Evolutionary conservation across 371 early-diverging fungal species (phyloP), one percentile per base, ranked within the genome.

Genomic region (Umbelopsis sp.): DNA sequence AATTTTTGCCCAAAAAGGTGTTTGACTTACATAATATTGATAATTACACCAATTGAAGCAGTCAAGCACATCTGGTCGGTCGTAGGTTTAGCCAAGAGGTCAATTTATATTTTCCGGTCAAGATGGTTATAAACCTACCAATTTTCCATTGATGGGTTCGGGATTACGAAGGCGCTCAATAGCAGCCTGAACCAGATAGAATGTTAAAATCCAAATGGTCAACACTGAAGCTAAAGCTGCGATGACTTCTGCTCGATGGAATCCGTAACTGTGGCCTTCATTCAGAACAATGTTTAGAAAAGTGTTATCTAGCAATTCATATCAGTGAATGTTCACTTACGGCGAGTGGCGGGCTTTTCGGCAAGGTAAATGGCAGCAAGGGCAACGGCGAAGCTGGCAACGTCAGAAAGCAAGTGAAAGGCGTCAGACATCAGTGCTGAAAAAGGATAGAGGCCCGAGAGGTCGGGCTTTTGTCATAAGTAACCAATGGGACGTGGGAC

Each of bases 131-230:
- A 4, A 50, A 25, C 50, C 69, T 80, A 82, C 81, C 73, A 85
- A 68, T 66, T 79, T 81, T 77, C 91, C 95, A 74, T 95, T 86
- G 45, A 96, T 93, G 11, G 83, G 79, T 65, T 80, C 71, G 32
- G 97, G 97, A 70, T 88, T 80, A 65, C 76, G 71, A 46, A 94
- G 71, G 29, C 95, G 87, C 41, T 92, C 86, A 63, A 91, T 75
- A 9, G 95, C 94, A 81, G 95, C 95, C 63, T 81, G 74, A 7
- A 93, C 82, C 67, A 96, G 74, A 69, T 83, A 81, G 32, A 82
- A 89, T 0, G 95, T 94, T 65, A 95, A 74, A 20, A 88, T 80
- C 94, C 95, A 96, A 63, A 96, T 95, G 29, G 93, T 82, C 45
- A 93, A 77, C 18, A 93, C 88, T 2, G 95, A 94, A 45, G 88